Evolutionary conservation across 1,284 basidiomycete genomes (phyloP), one percentile per base, ranked within the genome.

Genomic region (Pseudozyma tsukubaensis): DNA sequence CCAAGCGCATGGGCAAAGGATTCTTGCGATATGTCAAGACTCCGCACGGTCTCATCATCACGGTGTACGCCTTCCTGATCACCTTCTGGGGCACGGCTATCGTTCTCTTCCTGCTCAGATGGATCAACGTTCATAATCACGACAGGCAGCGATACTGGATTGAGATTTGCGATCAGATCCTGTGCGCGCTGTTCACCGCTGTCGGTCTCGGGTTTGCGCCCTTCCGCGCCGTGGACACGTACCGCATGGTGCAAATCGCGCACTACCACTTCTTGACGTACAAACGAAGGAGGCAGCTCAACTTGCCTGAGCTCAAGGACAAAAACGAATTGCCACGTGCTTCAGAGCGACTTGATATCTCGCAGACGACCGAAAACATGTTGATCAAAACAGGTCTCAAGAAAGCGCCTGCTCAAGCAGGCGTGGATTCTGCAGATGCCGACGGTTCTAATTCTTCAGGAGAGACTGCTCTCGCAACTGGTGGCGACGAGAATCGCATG

Each of bases 111-210:
- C 67, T 82, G 40, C 67, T 80, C 9, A 43, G 64, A 11, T 83
- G 81, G 82, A 80, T 80, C 50, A 44, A 76, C 12, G 62, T 79
- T 2, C 57, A 66, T 35, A 56, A 76, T 32, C 47, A 47, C 10
- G 44, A 60, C 0, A 59, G 52, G 24, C 72, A 76, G 34, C 64
- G 82, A 14, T 77, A 79, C 53, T 83, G 82, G 82, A 77, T 83
- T 42, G 82, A 83, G 59, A 78, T 82, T 29, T 83, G 82, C 52
- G 82, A 83, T 53, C 81, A 83, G 72, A 77, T 83, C 24, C 64
- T 83, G 11, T 83, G 81, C 48, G 81, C 81, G 19, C 74, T 83
- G 13, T 83, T 83, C 36, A 63, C 81, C 1, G 74, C 77, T 8
- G 76, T 83, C 32, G 82, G 82, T 40, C 49, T 83, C 1, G 82